Evolutionary conservation across 495 filamentous ascomycete genomes (phyloP).

Genomic region (Zalerion maritima): DNA sequence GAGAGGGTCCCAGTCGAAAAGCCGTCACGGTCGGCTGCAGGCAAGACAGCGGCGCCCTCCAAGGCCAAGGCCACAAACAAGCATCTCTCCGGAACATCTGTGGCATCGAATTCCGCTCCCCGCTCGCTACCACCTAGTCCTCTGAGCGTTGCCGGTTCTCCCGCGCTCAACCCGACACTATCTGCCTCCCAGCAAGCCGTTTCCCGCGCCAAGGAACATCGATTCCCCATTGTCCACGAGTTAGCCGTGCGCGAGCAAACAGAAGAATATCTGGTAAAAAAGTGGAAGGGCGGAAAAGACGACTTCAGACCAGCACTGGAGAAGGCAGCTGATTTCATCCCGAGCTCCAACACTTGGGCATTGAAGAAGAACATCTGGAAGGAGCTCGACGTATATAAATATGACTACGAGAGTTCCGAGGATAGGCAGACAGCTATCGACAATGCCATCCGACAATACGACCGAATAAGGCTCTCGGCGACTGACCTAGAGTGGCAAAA

Average conservation of each 20-base stretch:
- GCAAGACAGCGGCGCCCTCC: slow-evolving; percentile 13
- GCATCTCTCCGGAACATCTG: slow-evolving; percentile 31
- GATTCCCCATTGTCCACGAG: slow-evolving; percentile 57
- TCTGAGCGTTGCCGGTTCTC: slow-evolving; percentile 33
- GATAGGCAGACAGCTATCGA: slow-evolving; percentile 71
- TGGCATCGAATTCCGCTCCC: slow-evolving; percentile 27
- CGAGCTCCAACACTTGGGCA: slow-evolving; percentile 45
- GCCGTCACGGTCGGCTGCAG: too few species aligned
- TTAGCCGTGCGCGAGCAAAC: slow-evolving; percentile 49
- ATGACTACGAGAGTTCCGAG: slow-evolving; percentile 47
- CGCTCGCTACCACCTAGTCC: slow-evolving; percentile 54
- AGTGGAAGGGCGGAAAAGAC: slow-evolving; percentile 40
- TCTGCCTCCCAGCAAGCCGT: slow-evolving; percentile 36
- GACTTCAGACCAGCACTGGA: slow-evolving; percentile 42
- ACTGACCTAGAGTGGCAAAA: slow-evolving; percentile 69
- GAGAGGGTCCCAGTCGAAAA: too few species aligned
- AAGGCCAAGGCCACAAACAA: slow-evolving; percentile 17
- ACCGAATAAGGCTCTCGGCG: slow-evolving; percentile 57
- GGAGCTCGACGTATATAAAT: slow-evolving; percentile 72
- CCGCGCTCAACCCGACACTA: slow-evolving; percentile 34
- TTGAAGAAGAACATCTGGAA: slow-evolving; percentile 60
- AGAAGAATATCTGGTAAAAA: slow-evolving; percentile 39
- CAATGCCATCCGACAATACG: slow-evolving; percentile 68
- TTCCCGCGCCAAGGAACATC: slow-evolving; percentile 35
- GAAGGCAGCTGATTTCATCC: slow-evolving; percentile 41